A percentile compares a stretch with the other conserved stretches of the same genome.
These are phyloP conservation scores for Venustampulla echinocandica DNA, from an alignment of 495 filamentous ascomycete genomes.

Conservation along the genomic window DNA sequence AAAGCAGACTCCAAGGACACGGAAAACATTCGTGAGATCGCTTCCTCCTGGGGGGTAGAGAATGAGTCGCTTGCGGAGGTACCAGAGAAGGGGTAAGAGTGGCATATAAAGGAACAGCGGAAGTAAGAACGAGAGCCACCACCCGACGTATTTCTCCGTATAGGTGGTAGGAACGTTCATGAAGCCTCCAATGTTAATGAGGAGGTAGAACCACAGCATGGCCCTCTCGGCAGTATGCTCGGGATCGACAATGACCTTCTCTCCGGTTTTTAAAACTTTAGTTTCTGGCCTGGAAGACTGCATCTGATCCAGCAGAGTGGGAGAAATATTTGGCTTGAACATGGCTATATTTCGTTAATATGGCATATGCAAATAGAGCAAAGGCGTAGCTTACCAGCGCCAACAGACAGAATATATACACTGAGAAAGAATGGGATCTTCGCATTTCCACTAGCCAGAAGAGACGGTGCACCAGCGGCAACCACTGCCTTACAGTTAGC, in stretches of 20 bases:
- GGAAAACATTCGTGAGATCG: conserved; percentile 47
- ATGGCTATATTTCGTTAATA: conserved; percentile 27
- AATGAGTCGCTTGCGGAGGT: conserved; percentile 35
- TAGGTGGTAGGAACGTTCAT: conserved; percentile 38
- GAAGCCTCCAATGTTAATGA: conserved; percentile 54
- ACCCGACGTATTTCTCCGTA: conserved; percentile 67
- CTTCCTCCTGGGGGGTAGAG: conserved; percentile 43
- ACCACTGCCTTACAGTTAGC: conserved; percentile 32
- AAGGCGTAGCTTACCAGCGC: conserved; percentile 49
- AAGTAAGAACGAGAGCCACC: conserved; percentile 62
- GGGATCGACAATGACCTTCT: conserved; percentile 54
- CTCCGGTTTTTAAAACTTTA: conserved; percentile 41
- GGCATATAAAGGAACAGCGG: conserved; percentile 50
- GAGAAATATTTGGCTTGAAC: conserved; percentile 58
- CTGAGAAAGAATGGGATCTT: conserved; percentile 51
- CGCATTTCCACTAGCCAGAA: conserved; percentile 47
- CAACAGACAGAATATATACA: conserved; percentile 50
- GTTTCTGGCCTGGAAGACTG: conserved; percentile 34
- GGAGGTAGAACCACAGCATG: conserved; percentile 57
- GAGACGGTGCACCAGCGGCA: conserved; percentile 47
- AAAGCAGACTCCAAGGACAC: conserved; percentile 43
- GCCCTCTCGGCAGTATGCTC: conserved; percentile 50
- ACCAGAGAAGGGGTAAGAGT: conserved; percentile 42
- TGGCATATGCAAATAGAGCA: not conserved
- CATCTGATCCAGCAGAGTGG: conserved; percentile 51